A percentile compares a stretch with the other conserved stretches of the same genome.
These are phyloP conservation scores for Solanum clarkiae DNA, from an alignment of 257 asterid genomes.

Conservation along the genomic window DNA sequence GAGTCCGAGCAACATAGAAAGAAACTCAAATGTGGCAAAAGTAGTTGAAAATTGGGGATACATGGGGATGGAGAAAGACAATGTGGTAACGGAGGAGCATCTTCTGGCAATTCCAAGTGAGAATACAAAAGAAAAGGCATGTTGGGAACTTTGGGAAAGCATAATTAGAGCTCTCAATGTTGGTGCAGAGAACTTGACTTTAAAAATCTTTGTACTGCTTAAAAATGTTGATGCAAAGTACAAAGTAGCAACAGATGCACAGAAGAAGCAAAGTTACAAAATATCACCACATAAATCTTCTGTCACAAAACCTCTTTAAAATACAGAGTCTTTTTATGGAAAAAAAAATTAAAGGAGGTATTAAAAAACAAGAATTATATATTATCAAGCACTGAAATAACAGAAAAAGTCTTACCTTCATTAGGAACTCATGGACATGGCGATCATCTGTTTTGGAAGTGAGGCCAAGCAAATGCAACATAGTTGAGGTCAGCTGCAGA, in stretches of 20 bases:
- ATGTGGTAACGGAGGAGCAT: not conserved
- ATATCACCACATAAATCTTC: not conserved
- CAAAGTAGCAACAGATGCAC: not conserved
- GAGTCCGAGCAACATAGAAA: not conserved
- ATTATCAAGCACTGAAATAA: not conserved
- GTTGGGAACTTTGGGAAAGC: not conserved
- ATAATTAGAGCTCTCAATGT: not conserved
- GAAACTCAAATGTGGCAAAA: not conserved
- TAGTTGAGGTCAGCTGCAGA: constrained; percentile 78
- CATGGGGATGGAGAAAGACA: not conserved
- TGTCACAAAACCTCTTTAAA: not conserved
- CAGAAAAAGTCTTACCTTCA: constrained; percentile 46
- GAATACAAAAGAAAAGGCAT: not conserved
- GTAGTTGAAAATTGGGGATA: not conserved
- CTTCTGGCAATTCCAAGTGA: not conserved
- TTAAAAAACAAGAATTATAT: not conserved
- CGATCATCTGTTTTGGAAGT: constrained; percentile 47
- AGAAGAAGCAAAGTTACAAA: not conserved
- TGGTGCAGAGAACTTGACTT: not conserved
- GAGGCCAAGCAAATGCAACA: constrained; percentile 81
- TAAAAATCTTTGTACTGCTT: not conserved
- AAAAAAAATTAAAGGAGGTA: not conserved
- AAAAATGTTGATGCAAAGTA: not conserved
- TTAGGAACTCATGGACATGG: constrained; percentile 48
- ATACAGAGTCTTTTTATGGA: not conserved